These are phyloP conservation scores for Coemansia sp. DNA, from an alignment of 192 early-diverging fungal species.

Conservation along the genomic window DNA sequence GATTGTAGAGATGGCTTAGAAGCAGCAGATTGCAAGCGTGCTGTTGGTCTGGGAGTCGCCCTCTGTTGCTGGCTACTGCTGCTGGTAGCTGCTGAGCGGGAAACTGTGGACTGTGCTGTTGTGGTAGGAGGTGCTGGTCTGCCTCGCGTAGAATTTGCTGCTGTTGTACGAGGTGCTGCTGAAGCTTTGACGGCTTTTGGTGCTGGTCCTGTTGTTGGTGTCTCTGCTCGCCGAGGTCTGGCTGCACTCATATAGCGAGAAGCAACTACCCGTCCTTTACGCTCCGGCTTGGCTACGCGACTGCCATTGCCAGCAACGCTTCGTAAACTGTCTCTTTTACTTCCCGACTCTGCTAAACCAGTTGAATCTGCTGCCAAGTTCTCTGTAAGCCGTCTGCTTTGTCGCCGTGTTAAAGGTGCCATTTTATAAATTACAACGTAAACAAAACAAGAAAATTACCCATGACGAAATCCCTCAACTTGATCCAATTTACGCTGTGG, in stretches of 20 bases:
- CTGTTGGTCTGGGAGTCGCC: no score
- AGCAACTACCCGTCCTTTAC: slow-evolving; percentile 25
- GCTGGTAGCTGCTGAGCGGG: no score
- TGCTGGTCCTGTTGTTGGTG: background rate
- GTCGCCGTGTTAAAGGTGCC: slow-evolving; percentile 29
- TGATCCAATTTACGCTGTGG: no score
- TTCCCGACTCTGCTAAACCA: no score
- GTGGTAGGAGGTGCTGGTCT: no score
- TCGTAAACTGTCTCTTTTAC: slow-evolving; percentile 12
- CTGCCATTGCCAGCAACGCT: slow-evolving; percentile 7
- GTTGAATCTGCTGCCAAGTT: no score
- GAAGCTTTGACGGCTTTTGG: slow-evolving; percentile 1
- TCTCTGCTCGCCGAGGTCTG: background rate
- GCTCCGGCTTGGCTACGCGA: slow-evolving; percentile 34
- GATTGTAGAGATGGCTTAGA: no score
- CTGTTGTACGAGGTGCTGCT: no score
- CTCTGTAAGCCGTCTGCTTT: slow-evolving; percentile 28
- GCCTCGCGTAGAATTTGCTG: no score
- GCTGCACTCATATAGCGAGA: slow-evolving; percentile 43
- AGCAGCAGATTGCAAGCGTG: no score
- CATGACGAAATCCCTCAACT: background rate
- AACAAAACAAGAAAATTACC: background rate
- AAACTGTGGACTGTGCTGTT: no score
- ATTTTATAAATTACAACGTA: slow-evolving; percentile 4
- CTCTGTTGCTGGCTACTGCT: no score